phyloP scores from a whole-genome alignment of 306 rosid genomes.

The Gleditsia sinensis region DNA sequence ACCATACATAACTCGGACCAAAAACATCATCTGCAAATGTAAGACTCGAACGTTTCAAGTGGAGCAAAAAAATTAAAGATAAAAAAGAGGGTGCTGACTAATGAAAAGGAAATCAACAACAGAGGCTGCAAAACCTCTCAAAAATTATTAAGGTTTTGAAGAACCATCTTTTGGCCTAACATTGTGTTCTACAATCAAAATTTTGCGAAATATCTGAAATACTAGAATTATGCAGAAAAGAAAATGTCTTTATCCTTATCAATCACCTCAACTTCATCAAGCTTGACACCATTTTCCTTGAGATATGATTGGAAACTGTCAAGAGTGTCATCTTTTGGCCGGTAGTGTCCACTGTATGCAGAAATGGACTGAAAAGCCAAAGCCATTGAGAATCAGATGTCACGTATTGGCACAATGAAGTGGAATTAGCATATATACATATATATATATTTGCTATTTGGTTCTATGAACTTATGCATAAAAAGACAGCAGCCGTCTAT shows the following conservation, averaged over 20 bases:
- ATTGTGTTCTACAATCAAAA: background rate
- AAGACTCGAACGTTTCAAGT: background rate
- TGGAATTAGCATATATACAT: background rate
- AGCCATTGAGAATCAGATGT: slow-evolving; percentile 36
- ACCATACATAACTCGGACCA: background rate
- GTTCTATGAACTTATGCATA: background rate
- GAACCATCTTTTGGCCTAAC: background rate
- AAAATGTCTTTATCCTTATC: slow-evolving; percentile 20
- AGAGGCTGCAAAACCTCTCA: background rate
- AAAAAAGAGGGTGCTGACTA: background rate
- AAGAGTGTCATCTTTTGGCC: slow-evolving; percentile 81
- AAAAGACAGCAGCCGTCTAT: background rate
- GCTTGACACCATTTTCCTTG: slow-evolving; percentile 71
- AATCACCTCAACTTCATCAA: slow-evolving; percentile 77
- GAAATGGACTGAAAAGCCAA: slow-evolving; percentile 75
- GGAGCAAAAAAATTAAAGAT: background rate
- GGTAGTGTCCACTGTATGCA: slow-evolving; percentile 94
- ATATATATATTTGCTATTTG: too few species aligned
- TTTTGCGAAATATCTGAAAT: background rate
- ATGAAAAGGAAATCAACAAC: too few species aligned
- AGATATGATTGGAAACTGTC: slow-evolving; percentile 66
- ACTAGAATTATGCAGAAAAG: background rate
- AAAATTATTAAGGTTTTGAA: background rate
- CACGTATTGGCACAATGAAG: background rate
- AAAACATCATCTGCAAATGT: background rate